Evolutionary conservation across 306 rosid genomes (phyloP).

Genomic region (Cercis canadensis): DNA sequence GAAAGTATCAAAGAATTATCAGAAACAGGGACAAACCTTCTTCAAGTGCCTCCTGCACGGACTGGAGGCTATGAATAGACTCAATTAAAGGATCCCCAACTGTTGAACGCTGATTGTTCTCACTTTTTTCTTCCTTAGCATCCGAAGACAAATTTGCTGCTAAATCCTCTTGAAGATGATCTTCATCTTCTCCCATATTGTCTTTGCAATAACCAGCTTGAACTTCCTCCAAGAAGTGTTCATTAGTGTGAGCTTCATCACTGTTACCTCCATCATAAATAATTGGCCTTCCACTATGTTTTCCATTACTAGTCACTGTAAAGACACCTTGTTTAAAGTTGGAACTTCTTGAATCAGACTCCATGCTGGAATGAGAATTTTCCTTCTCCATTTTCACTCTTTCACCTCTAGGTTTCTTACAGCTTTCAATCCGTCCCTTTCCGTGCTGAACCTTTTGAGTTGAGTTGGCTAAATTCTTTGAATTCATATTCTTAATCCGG

Average conservation of each 20-base stretch:
- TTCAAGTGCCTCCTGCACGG: slow-evolving; percentile 79
- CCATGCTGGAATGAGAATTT: slow-evolving; percentile 79
- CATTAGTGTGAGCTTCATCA: slow-evolving; percentile 62
- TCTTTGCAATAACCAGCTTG: slow-evolving; percentile 60
- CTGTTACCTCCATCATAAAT: slow-evolving; percentile 59
- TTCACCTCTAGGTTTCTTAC: slow-evolving; percentile 76
- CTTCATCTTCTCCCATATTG: slow-evolving; percentile 58
- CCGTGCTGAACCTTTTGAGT: slow-evolving; percentile 59
- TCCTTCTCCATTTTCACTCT: slow-evolving; percentile 66
- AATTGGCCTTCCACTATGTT: slow-evolving; percentile 55
- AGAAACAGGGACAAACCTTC: slow-evolving; percentile 62
- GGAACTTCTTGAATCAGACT: slow-evolving; percentile 95
- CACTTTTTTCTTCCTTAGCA: slow-evolving; percentile 57
- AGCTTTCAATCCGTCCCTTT: slow-evolving; percentile 59
- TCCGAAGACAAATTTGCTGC: slow-evolving; percentile 58
- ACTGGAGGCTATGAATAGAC: slow-evolving; percentile 70
- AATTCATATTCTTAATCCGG: slow-evolving; percentile 45
- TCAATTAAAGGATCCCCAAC: slow-evolving; percentile 69
- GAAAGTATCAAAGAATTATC: slow-evolving; percentile 19
- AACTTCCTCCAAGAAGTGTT: slow-evolving; percentile 58
- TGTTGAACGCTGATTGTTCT: slow-evolving; percentile 48
- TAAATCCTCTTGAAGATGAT: slow-evolving; percentile 52
- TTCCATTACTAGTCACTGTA: slow-evolving; percentile 62
- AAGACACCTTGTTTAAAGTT: slow-evolving; percentile 57
- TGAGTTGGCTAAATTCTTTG: slow-evolving; percentile 53